Evolutionary conservation across 2,329 filamentous ascomycete genomes (phyloP).

Genomic region (Aquanectria penicillioides): DNA sequence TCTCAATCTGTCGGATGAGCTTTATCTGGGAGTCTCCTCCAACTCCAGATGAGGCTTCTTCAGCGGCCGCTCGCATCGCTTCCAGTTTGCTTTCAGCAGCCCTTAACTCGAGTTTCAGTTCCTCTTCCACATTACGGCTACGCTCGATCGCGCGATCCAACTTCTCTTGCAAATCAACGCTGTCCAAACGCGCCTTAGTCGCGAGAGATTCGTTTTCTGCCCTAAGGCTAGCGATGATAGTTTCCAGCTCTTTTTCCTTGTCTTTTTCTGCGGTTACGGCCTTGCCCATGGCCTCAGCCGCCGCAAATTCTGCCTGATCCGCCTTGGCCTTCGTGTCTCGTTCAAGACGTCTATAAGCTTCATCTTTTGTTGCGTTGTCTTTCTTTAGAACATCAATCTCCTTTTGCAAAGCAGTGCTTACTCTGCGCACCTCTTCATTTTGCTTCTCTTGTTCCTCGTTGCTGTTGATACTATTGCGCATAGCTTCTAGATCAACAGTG

Average conservation of each 20-base stretch:
- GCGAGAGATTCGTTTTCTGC: slow-evolving; percentile 81
- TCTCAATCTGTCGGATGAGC: slow-evolving; percentile 92
- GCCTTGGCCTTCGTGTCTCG: slow-evolving; percentile 74
- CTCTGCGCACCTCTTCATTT: slow-evolving; percentile 60
- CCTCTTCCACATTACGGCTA: slow-evolving; percentile 73
- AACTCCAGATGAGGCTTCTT: slow-evolving; percentile 87
- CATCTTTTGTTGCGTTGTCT: slow-evolving; percentile 67
- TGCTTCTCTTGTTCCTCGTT: slow-evolving; percentile 66
- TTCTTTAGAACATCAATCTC: slow-evolving; percentile 56
- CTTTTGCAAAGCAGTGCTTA: slow-evolving; percentile 60
- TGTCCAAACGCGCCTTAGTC: slow-evolving; percentile 75
- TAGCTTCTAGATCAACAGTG: slow-evolving; percentile 57
- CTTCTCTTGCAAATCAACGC: slow-evolving; percentile 78
- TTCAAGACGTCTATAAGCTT: slow-evolving; percentile 74
- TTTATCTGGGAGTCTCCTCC: slow-evolving; percentile 89
- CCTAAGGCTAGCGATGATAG: slow-evolving; percentile 70
- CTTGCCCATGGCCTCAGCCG: slow-evolving; percentile 73
- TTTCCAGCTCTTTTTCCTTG: slow-evolving; percentile 63
- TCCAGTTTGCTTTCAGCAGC: slow-evolving; percentile 91
- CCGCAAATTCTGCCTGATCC: slow-evolving; percentile 71
- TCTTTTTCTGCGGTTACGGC: slow-evolving; percentile 74
- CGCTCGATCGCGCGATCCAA: slow-evolving; percentile 78
- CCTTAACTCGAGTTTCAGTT: slow-evolving; percentile 81
- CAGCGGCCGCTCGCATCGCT: slow-evolving; percentile 82
- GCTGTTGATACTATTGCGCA: slow-evolving; percentile 60